Base-by-base conservation (phyloP, 441 rosid species). In the Daphne laureola region DNA sequence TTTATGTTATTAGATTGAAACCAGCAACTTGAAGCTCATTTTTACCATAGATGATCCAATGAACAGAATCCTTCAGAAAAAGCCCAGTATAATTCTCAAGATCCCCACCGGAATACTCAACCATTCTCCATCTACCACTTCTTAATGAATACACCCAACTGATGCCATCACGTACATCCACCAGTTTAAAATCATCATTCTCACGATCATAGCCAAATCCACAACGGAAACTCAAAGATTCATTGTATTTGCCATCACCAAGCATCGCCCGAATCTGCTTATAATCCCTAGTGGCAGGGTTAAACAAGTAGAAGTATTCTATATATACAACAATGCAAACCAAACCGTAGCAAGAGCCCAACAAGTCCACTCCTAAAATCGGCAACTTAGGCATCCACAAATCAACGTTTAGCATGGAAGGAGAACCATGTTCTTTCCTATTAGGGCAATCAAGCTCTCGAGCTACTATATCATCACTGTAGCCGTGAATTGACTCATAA, bases 251-350 rank as follows among this genome's bases (percentile, higher is more conserved):
- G n/a, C n/a, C n/a, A 17, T 54, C 51, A 3, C 21, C 53, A 23
- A 54, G 64, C 0, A 43, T 11, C 21, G 61, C 66, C 0, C 59
- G 54, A 52, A 79, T 52, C 57, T 60, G 68, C 69, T 66, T 61
- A 31, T 65, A 66, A 31, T 73, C 71, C 63, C 70, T 70, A 5
- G 77, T 81, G 54, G 84, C 82, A 26, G 82, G 84, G 23, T 78
- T 81, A 46, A 74, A 70, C 71, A 81, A 69, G 55, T 68, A 63
- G n/a, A n/a, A 62, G 49, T 55, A 66, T 1, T 57, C 61, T 49
- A 64, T 78, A 17, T 66, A 66, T 5, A 69, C 70, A 17, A 69
- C 70, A n/a, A 74, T 68, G 43, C 84, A 78, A 18, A 78, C 59
- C 54, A 81, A 59, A 6, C 84, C 84, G 51, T 78, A 61, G n/a